Percentiles rank a stretch among this genome's conserved stretches.
Conservation (phyloP, 805 yeast genomes). For the Lachancea sp. region DNA sequence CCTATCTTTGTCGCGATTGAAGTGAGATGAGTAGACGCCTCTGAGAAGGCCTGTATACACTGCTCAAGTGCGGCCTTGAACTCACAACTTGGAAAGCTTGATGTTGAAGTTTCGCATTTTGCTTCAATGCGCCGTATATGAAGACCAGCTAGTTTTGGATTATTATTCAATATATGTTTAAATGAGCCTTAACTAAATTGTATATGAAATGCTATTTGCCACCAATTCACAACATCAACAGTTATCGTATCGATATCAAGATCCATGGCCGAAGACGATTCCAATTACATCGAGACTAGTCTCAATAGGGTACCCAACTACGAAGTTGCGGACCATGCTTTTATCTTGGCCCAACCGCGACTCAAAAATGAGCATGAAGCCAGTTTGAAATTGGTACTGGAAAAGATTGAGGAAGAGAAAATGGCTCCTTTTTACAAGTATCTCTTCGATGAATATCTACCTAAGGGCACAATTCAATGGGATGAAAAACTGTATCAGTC, state of each 20-base stretch:
- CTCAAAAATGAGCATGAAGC: slow-evolving; percentile 37
- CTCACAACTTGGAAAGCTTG: background rate
- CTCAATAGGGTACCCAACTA: slow-evolving; percentile 66
- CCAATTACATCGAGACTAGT: slow-evolving; percentile 21
- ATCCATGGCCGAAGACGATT: slow-evolving; percentile 16
- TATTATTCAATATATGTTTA: background rate
- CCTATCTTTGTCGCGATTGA: no score
- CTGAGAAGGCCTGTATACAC: no score
- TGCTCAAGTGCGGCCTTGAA: background rate
- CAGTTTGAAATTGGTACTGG: slow-evolving; percentile 42
- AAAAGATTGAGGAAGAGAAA: slow-evolving; percentile 49
- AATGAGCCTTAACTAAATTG: background rate
- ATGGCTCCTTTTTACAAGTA: slow-evolving; percentile 81
- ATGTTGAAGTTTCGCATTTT: background rate
- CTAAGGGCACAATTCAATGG: slow-evolving; percentile 39
- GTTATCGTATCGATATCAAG: background rate
- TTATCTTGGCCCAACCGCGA: slow-evolving; percentile 44
- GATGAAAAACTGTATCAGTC: slow-evolving; percentile 52
- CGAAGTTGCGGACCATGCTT: slow-evolving; percentile 73
- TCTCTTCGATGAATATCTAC: slow-evolving; percentile 44
- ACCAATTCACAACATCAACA: background rate
- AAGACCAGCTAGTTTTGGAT: background rate
- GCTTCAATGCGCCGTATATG: background rate
- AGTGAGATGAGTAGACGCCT: no score
- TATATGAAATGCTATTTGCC: background rate